phyloP scores from a whole-genome alignment of 352 stramenopile genomes.

The Phytophthora citrophthora region DNA sequence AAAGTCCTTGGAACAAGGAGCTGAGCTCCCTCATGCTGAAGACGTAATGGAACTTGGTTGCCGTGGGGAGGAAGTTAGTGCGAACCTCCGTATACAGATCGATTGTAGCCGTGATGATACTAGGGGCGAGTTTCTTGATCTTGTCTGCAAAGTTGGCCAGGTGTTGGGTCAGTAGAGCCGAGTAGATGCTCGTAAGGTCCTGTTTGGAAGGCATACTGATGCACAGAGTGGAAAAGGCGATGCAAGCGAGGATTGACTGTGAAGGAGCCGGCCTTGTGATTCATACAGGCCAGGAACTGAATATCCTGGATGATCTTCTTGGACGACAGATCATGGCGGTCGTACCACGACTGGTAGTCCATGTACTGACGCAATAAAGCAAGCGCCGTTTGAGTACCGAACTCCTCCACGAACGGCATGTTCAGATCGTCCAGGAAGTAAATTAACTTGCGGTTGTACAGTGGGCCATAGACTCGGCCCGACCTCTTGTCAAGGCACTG shows the following conservation, averaged over 20 bases:
- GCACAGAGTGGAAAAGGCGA: conserved; percentile 86
- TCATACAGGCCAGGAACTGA: conserved; percentile 91
- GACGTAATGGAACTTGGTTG: conserved; percentile 94
- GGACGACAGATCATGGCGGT: conserved; percentile 83
- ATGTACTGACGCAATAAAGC: conserved; percentile 92
- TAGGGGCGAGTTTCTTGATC: conserved; percentile 69
- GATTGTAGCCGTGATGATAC: conserved; percentile 82
- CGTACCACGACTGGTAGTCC: conserved; percentile 93
- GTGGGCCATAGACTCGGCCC: conserved; percentile 84
- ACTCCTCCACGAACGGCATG: conserved; percentile 88
- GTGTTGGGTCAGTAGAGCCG: conserved; percentile 68
- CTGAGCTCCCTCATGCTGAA: conserved; percentile 93
- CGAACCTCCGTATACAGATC: conserved; percentile 82
- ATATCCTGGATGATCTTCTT: conserved; percentile 92
- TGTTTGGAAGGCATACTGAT: conserved; percentile 67
- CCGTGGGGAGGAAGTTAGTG: conserved; percentile 85
- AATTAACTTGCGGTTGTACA: conserved; percentile 79
- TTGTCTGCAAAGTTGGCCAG: conserved; percentile 77
- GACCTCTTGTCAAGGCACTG: conserved; percentile 87
- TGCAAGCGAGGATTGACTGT: conserved; percentile 88
- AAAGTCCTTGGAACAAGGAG: conserved; percentile 89
- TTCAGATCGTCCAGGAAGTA: conserved; percentile 94
- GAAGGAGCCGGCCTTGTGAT: conserved; percentile 91
- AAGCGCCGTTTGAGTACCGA: conserved; percentile 91
- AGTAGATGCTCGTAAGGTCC: conserved; percentile 78